Evolutionary conservation across 1,139 yeast genomes (phyloP), one percentile per base, ranked within the genome.

Genomic region (Nematodospora anomalae): DNA sequence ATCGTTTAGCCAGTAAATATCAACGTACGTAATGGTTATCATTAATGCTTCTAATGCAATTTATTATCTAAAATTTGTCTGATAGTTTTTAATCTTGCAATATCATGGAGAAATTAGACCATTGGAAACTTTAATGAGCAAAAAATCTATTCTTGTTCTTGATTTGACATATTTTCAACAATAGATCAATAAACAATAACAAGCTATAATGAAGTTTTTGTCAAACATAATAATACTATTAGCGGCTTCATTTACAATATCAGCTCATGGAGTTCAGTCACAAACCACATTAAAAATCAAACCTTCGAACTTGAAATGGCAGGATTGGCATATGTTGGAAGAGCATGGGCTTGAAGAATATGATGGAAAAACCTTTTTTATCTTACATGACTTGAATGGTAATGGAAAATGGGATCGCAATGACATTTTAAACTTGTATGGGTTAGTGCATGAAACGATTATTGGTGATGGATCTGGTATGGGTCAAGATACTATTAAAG

Each of bases 391-490:
- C 59, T 62, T 80, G 11, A 66, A 74, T 36, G 65, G 65, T 42
- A 70, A 67, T 30, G 79, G 81, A 0, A 60, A 58, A 24, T 67
- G 85, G 64, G 81, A 79, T 47, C 60, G 66, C 5, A 58, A 62
- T 12, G 97, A 92, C 56, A 84, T 92, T 30, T 60, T 90, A 42
- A 76, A 83, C 47, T 67, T 89, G 44, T 92, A 90, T 57, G 98
- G 98, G 2, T 60, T 90, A 38, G 67, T 74, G 33, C 74, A 92
- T 49, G 82, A 79, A 12, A 76, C 74, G 41, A 78, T 83, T 15
- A 84, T 88, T 8, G 97, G 97, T 6, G 86, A 80, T 49, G 97
- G 97, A 32, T 83, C 87, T 37, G 97, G 97, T 5, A 78, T 84
- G 82, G 97, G 97, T 2, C 55, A 53, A 11, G 71, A 67, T 42